Conservation (phyloP, 768 basidiomycete genomes). For the Nidularia sp. region DNA sequence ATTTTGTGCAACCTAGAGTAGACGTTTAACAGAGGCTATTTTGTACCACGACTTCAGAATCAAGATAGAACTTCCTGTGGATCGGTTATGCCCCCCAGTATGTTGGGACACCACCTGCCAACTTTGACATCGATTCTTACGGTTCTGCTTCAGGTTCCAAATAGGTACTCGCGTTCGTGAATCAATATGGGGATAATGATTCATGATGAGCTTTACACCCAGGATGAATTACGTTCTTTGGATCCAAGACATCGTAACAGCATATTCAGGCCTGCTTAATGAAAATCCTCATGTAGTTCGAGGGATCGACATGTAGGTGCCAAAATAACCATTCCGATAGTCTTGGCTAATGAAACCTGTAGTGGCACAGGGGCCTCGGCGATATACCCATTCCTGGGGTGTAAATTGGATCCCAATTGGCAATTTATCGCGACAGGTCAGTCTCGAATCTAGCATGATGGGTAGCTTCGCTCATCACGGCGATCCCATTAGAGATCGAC, state of each 20-base stretch:
- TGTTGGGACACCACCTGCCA: slow-evolving; percentile 16
- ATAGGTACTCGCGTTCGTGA: slow-evolving; percentile 42
- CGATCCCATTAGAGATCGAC: slow-evolving; percentile 60
- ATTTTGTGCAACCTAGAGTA: slow-evolving; percentile 21
- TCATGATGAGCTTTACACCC: neutral
- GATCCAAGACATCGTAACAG: slow-evolving; percentile 66
- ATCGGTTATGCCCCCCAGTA: slow-evolving; percentile 88
- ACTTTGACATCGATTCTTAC: neutral
- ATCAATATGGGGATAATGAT: neutral
- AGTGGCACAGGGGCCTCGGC: slow-evolving; percentile 91
- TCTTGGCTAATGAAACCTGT: neutral
- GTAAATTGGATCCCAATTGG: slow-evolving; percentile 50
- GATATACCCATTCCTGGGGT: slow-evolving; percentile 82
- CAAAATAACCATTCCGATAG: neutral
- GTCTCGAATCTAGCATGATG: neutral
- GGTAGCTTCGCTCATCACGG: neutral
- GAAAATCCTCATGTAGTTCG: slow-evolving; percentile 18
- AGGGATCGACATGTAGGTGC: slow-evolving; percentile 72
- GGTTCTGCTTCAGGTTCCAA: slow-evolving; percentile 51
- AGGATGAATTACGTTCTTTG: slow-evolving; percentile 88
- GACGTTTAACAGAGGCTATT: slow-evolving; percentile 77
- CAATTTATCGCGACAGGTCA: slow-evolving; percentile 67
- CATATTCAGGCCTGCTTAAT: slow-evolving; percentile 14
- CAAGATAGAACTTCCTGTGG: slow-evolving; percentile 52
- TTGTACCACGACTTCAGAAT: slow-evolving; percentile 72